Base-by-base conservation (phyloP, 108 stramenopile genomes). In the Skeletonema costatum region DNA sequence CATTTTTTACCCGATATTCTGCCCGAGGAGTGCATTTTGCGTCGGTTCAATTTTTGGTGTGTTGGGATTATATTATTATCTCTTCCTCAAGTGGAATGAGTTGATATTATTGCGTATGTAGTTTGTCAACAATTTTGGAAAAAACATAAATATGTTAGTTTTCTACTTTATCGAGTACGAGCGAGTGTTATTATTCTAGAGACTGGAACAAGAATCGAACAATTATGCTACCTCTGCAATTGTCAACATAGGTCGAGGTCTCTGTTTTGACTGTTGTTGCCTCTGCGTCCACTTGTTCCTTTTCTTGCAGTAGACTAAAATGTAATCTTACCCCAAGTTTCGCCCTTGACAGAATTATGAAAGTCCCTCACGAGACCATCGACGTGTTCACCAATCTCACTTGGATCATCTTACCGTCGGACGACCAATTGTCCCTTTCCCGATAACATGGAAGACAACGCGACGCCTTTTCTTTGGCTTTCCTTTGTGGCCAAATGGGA, bases 1-100 rank as follows among this genome's bases (percentile, higher is more conserved):
- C 95, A 96, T 48, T 72, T 93, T 93, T 58, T 96, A 96, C 71
- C 92, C 91, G 2, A 85, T 93, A 32, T 93, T 96, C 66, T 83
- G 80, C 30, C 95, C 95, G 8, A 77, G 90, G 76, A 74, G 70
- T 13, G 21, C 81, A 21, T 74, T 76, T 64, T 76, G 62, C 10
- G 64, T 87, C 66, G 71, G 81, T 16, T 80, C 79, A 10, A 74
- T 80, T 12, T 36, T 39, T 1, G n/a, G 41, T 53, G 62, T 80
- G 58, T 80, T 63, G 79, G 80, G 85, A 50, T 33, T 41, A 32
- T 85, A 68, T 5, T 90, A 48, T 33, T 87, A 61, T 65, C 64
- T 73, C 11, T 82, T 77, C 32, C 32, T 60, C 19, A 69, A 74
- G 62, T 80, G 72, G 79, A 80, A 80, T 70, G 73, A 74, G 14